Evolutionary conservation across 768 basidiomycete genomes (phyloP), one percentile per base, ranked within the genome.

Genomic region (Russula foetens): DNA sequence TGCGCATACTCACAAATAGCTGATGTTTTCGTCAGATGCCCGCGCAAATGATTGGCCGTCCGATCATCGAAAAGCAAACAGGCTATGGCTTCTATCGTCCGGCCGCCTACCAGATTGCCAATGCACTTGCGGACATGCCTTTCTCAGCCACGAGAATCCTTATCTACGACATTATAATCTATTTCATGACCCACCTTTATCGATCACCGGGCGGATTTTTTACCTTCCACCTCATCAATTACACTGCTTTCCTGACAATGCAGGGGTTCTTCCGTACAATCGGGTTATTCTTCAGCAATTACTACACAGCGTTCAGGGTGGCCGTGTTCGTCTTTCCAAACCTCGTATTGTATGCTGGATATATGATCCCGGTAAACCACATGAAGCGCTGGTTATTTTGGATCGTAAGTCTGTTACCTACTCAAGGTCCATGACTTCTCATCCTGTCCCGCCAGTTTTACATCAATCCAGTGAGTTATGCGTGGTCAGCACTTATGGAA

Each of bases 361-460:
- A 88, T 68, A 81, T 84, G 60, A 81, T 90, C 56, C 85, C 85
- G 0, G 77, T 81, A 7, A 76, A 77, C 65, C 75, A 78, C 60
- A 88, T 90, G 86, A 88, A 90, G 69, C 77, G 87, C 47, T 92
- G 88, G 87, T 71, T 94, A 7, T 90, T 92, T 76, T 93, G 91
- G 91, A 86, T 92, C 38, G 85, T 86, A 66, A 64, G 84, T 77
- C 3, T 2, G 17, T 56, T 60, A 8, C 1, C 28, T 38, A 3
- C 17, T 9, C 7, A 29, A n/a, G 26, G 46, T 17, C 29, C 15
- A 19, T 84, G 11, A 0, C 7, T 41, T 26, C 59, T 24, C 19
- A 46, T 31, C 23, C 28, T 23, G n/a, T 58, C 7, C n/a, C 28
- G 44, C 78, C 81, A 84, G 85, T 90, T 80, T 75, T 93, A 93